Evolutionary conservation across 768 basidiomycete genomes (phyloP), one percentile per base, ranked within the genome.

Genomic region (Clavulina sp.): DNA sequence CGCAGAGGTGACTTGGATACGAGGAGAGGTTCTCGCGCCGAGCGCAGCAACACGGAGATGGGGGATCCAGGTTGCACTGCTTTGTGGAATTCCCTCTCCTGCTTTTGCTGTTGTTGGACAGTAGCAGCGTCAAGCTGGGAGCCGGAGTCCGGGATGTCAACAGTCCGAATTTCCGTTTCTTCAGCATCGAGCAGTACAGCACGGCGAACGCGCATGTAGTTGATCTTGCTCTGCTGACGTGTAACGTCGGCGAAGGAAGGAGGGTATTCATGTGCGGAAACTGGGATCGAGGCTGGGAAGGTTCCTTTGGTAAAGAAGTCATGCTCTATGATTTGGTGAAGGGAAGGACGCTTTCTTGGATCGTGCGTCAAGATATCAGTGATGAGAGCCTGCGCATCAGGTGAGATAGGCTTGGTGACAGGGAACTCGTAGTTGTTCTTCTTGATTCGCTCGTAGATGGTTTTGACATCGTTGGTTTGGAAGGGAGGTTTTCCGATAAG

Each of bases 381-480:
- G 58, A 99, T 79, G 50, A 95, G 78, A 49, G 78, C 75, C 56
- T 80, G 77, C 0, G 79, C 81, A 31, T 81, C 72, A n/a, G 65
- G 57, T 0, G 87, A 84, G 50, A 92, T 74, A 4, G 68, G 63
- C 49, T 80, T 76, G 51, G 88, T 84, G 2, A 76, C 57, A 0
- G 93, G 93, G 64, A 95, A 96, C 57, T 84, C 82, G 61, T 97
- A 97, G 59, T 84, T 76, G 60, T 95, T 92, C 64, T 88, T 81
- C 16, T 82, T 81, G 63, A 99, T 99, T 47, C 91, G 86, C 83
- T 88, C 81, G 68, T 96, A 95, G 54, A 97, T 96, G 7, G 78
- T 80, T 66, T 96, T 95, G 60, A 97, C 89, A 49, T 97, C 91
- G 63, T 95, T 91, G 16, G 91, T 96, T 65, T 99, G 95, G 71